Base-by-base conservation (phyloP, 2,329 filamentous ascomycete species). In the Graphilbum ipis-grandicollis region DNA sequence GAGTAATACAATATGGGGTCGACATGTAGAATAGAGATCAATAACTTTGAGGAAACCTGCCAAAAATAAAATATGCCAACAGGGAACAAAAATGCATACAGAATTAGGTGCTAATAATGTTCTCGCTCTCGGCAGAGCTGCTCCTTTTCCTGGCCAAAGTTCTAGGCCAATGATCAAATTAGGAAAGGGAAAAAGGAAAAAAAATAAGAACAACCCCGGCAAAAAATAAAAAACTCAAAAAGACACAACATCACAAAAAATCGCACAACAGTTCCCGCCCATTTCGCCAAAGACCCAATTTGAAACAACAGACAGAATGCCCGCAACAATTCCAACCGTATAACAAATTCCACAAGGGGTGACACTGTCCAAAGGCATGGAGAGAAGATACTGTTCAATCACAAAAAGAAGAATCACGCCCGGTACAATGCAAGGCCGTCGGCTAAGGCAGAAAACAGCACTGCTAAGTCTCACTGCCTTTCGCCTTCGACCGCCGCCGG, bases 401-500 rank as follows among this genome's bases (percentile, higher is more conserved):
- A 23, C 21, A 10, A 23, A 23, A 23, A 23, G 21, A 10, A 23
- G 21, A 23, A 10, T 5, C 6, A 10, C 6, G 21, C 6, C 5
- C 10, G 21, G 21, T 10, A 23, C 21, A 23, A 23, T 23, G 21
- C 21, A 23, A 23, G 21, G n/a, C n/a, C 21, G 21, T 23, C 21
- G 21, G 21, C 21, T 5, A 23, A 23, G 21, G 10, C 21, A 10
- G 14, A 28, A 28, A 28, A 13, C 26, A 28, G 10, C 26, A 28
- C 26, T 13, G 26, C 26, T 28, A 28, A 13, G 9, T 58, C 42
- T 74, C 68, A 28, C 66, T 67, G 39, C 66, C 71, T 50, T 79
- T 66, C 47, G 77, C 82, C 59, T 79, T 84, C 39, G 81, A 83
- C 53, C 86, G 72, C 54, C 86, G 71, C 48, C 90, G 71, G 65